phyloP scores from a whole-genome alignment of 768 basidiomycete genomes.

The Termitomyces sp. region DNA sequence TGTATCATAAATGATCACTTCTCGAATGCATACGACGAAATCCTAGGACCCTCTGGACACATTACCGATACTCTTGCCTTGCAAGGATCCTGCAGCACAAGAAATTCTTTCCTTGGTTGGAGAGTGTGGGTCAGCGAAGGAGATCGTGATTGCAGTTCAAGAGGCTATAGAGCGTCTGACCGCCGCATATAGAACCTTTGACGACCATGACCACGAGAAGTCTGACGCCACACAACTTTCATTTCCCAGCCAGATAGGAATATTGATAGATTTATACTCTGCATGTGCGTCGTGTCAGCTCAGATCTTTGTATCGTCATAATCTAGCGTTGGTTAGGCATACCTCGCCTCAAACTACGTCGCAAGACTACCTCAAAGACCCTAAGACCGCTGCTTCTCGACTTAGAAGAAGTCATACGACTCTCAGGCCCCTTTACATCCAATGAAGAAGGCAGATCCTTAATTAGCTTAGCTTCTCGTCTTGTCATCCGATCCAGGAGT shows the following conservation, averaged over 20 bases:
- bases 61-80: conserved; percentile 35
- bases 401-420: conserved; percentile 24
- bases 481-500: conserved; percentile 18
- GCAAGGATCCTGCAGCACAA: conserved; percentile 27
- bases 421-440: conserved; percentile 19
- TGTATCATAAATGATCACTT: neutral
- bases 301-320: neutral
- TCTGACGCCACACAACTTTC: conserved; percentile 17
- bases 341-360: conserved; percentile 37
- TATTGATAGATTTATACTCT: conserved; percentile 32
- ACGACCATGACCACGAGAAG: conserved; percentile 23
- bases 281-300: conserved; percentile 25
- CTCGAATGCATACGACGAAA: neutral
- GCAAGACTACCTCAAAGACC: conserved; percentile 36
- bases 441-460: conserved; percentile 27
- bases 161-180: conserved; percentile 37
- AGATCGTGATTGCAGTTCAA: conserved; percentile 40
- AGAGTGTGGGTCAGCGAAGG: conserved; percentile 36
- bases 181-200: conserved; percentile 9
- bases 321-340: conserved; percentile 27
- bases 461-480: conserved; percentile 21
- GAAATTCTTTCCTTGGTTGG: conserved; percentile 36
- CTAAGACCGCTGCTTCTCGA: conserved; percentile 34
- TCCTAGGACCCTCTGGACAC: conserved; percentile 38
- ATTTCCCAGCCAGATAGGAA: conserved; percentile 25